phyloP scores from a whole-genome alignment of 306 rosid species.

The Abrus pulchellus region DNA sequence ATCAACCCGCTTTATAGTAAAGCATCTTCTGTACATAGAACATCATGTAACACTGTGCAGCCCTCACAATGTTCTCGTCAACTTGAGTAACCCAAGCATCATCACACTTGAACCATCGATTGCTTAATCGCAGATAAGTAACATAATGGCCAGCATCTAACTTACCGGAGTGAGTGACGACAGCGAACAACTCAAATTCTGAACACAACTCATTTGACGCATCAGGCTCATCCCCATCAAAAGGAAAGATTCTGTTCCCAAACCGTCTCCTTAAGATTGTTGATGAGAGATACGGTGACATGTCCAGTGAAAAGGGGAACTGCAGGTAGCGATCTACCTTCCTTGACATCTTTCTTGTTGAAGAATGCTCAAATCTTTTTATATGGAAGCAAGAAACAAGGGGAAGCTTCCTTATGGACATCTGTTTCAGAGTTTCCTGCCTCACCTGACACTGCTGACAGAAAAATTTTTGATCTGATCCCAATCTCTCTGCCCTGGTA shows the following conservation, averaged over 20 bases:
- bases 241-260: slow-evolving; percentile 86
- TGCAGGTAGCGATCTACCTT: slow-evolving; percentile 89
- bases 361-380: slow-evolving; percentile 95
- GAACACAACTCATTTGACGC: slow-evolving; percentile 71
- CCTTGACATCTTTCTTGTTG: slow-evolving; percentile 83
- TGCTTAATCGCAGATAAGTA: slow-evolving; percentile 81
- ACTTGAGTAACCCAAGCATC: slow-evolving; percentile 96
- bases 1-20: slow-evolving; percentile 79
- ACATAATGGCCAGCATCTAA: slow-evolving; percentile 94
- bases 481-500: slow-evolving; percentile 90
- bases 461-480: slow-evolving; percentile 92
- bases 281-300: slow-evolving; percentile 90
- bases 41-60: slow-evolving; percentile 96
- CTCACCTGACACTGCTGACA: slow-evolving; percentile 92
- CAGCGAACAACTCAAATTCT: slow-evolving; percentile 92
- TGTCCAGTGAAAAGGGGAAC: slow-evolving; percentile 88
- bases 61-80: slow-evolving; percentile 85
- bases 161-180: slow-evolving; percentile 88
- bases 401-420: slow-evolving; percentile 95
- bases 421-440: slow-evolving; percentile 93
- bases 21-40: slow-evolving; percentile 97
- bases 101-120: slow-evolving; percentile 93
- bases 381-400: slow-evolving; percentile 91
- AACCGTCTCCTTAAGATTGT: slow-evolving; percentile 80
- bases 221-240: slow-evolving; percentile 76